Conservation (phyloP, 345 rosid genomes). For the Sonneratia caseolaris region DNA sequence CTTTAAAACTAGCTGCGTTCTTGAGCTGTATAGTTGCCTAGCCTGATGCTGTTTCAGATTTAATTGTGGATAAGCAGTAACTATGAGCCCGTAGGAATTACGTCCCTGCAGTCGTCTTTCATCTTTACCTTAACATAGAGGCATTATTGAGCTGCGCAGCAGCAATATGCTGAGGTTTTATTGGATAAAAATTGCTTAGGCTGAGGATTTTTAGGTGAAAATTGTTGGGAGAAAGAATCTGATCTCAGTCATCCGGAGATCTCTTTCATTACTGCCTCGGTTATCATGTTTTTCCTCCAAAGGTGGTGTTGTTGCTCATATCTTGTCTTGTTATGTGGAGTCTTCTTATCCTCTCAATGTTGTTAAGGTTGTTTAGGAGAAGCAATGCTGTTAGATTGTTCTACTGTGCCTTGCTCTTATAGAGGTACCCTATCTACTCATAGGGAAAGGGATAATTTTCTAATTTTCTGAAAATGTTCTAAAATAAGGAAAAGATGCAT, state of each 20-base stretch:
- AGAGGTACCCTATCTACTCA: not conserved
- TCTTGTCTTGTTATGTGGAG: not conserved
- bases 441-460: not conserved
- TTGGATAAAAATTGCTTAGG: too few relatives aligned
- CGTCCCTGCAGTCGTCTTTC: not conserved
- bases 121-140: too few relatives aligned
- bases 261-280: not conserved
- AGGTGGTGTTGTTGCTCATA: not conserved
- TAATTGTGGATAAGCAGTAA: not conserved
- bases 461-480: not conserved
- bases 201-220: too few relatives aligned
- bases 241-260: not conserved
- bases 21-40: not conserved
- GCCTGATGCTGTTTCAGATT: not conserved
- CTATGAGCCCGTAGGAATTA: not conserved
- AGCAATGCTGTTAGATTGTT: not conserved
- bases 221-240: not conserved
- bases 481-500: not conserved
- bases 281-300: not conserved
- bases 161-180: too few relatives aligned
- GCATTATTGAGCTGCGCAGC: too few relatives aligned
- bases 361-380: not conserved
- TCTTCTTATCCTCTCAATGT: not conserved
- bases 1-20: conserved; percentile 1
- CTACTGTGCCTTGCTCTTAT: not conserved